These are phyloP conservation scores for Flaveria sonorensis DNA, from an alignment of 129 eudicot species.

Conservation along the genomic window DNA sequence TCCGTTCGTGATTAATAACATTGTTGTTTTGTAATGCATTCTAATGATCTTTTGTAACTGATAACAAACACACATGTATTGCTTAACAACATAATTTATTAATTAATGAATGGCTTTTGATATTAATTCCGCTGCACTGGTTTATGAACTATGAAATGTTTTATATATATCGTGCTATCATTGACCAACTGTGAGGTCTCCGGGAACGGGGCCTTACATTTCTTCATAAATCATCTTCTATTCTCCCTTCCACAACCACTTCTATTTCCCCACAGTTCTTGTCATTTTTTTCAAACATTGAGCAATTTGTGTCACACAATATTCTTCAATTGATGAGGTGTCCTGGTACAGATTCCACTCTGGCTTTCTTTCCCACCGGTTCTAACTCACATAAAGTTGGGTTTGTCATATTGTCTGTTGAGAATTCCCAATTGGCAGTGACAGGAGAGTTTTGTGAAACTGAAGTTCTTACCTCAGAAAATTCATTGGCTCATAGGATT, in stretches of 20 bases:
- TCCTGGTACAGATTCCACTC: slow-evolving; percentile 28
- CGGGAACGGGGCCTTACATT: too few species aligned
- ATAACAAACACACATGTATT: too few species aligned
- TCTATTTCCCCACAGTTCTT: slow-evolving; percentile 15
- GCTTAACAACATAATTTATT: too few species aligned
- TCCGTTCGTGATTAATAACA: too few species aligned
- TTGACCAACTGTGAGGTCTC: too few species aligned
- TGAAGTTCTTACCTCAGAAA: slow-evolving; percentile 9
- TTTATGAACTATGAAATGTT: too few species aligned
- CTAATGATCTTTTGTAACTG: too few species aligned
- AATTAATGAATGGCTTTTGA: too few species aligned
- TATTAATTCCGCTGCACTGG: too few species aligned
- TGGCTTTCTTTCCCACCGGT: slow-evolving; percentile 57
- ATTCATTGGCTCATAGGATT: slow-evolving; percentile 38
- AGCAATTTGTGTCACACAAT: slow-evolving; percentile 21
- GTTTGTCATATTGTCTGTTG: slow-evolving; percentile 39
- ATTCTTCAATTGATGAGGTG: slow-evolving; percentile 45
- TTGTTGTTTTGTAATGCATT: too few species aligned
- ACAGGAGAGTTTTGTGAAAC: slow-evolving; percentile 22
- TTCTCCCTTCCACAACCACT: slow-evolving; percentile 23
- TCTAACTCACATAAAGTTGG: slow-evolving; percentile 49
- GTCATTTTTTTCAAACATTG: slow-evolving; percentile 5
- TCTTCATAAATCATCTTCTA: slow-evolving; percentile 12
- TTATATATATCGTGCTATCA: too few species aligned
- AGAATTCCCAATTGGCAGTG: slow-evolving; percentile 28